These are phyloP conservation scores for Capsella bursapastoris DNA, from an alignment of 345 rosid species.

Conservation along the genomic window DNA sequence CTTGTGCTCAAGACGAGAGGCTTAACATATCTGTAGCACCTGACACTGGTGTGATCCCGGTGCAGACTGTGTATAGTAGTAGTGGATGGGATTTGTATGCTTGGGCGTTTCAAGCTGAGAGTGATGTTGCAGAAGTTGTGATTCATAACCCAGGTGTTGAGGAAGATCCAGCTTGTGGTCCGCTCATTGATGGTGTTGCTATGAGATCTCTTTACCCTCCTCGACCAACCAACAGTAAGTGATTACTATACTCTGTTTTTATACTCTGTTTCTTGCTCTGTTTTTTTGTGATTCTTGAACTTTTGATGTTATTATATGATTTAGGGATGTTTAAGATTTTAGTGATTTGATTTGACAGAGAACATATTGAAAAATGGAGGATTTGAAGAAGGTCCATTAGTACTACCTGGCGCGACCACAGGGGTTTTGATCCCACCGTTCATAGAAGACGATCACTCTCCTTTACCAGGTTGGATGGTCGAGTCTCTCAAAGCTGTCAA, in stretches of 20 bases:
- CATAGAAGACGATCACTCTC: constrained; percentile 78
- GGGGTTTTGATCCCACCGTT: constrained; percentile 87
- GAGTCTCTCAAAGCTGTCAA: constrained; percentile 94
- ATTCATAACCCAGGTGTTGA: constrained; percentile 85
- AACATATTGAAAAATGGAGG: constrained; percentile 76
- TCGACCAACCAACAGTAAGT: constrained; percentile 59
- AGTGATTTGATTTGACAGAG: constrained; percentile 45
- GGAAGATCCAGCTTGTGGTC: constrained; percentile 93
- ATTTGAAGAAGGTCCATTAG: constrained; percentile 83
- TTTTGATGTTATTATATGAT: constrained; percentile 2
- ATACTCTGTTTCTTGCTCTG: background rate
- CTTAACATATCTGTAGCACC: constrained; percentile 77
- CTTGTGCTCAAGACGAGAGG: constrained; percentile 85
- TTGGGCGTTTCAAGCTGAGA: constrained; percentile 72
- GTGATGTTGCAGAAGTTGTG: constrained; percentile 48
- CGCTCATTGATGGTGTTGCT: constrained; percentile 75
- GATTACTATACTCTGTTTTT: background rate
- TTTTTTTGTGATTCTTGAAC: background rate
- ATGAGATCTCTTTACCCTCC: constrained; percentile 71
- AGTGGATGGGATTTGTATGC: constrained; percentile 88
- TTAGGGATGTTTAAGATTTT: background rate
- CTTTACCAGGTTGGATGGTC: constrained; percentile 84
- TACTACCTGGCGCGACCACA: constrained; percentile 64
- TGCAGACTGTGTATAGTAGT: constrained; percentile 82
- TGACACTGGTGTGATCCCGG: constrained; percentile 72